A percentile compares a stretch with the other conserved stretches of the same genome.
Conservation (phyloP, 2,329 filamentous ascomycete species). For the Xylariaceae sp. region DNA sequence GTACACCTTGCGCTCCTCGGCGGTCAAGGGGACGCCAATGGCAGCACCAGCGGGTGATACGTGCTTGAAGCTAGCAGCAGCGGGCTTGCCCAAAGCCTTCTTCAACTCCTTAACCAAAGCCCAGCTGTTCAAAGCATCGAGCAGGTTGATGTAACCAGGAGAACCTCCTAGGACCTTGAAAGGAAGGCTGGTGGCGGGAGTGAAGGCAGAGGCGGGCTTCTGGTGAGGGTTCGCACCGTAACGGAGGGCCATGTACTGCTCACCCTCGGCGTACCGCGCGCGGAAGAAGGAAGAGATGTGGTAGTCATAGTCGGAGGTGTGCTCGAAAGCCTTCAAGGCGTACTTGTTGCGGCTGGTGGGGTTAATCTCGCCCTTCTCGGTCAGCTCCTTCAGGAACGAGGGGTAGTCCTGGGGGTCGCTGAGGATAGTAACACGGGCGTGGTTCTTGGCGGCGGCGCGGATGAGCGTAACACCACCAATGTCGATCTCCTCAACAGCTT, state of each 20-base stretch:
- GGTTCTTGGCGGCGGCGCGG: conserved; percentile 96
- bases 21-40: conserved; percentile 79
- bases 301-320: conserved; percentile 93
- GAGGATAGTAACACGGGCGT: conserved; percentile 89
- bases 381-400: conserved; percentile 83
- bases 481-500: conserved; percentile 98
- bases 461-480: conserved; percentile 96
- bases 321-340: conserved; percentile 95
- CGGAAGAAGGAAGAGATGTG: conserved; percentile 97
- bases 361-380: conserved; percentile 74
- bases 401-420: conserved; percentile 92
- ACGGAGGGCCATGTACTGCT: conserved; percentile 77
- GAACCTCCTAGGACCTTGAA: conserved; percentile 89
- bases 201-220: conserved; percentile 86
- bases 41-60: conserved; percentile 95
- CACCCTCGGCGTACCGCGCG: conserved; percentile 87
- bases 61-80: conserved; percentile 98
- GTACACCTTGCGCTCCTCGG: conserved; percentile 92
- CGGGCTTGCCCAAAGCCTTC: conserved; percentile 77
- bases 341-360: conserved; percentile 82
- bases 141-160: conserved; percentile 94
- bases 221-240: conserved; percentile 98
- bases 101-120: conserved; percentile 94
- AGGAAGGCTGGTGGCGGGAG: conserved; percentile 68
- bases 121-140: conserved; percentile 96